Base-by-base conservation (phyloP, 2,329 filamentous ascomycete species). In the Xylariomycetidae sp. region DNA sequence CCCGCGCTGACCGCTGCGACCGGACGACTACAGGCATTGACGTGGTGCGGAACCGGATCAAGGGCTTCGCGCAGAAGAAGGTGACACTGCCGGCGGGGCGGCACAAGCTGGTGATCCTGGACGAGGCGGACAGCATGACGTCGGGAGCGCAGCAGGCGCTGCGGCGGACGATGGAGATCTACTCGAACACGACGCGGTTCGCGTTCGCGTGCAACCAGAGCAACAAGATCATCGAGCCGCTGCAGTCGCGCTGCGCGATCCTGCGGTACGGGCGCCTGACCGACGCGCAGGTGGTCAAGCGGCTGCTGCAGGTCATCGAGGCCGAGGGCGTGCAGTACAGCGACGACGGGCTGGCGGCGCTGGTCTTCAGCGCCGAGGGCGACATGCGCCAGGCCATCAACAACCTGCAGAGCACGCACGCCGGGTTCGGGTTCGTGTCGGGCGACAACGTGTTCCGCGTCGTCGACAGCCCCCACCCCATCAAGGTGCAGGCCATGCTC, bases 321-420 rank as follows among this genome's bases (percentile, higher is more conserved):
- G 88, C 87, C 1, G 92, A 98, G 63, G 79, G 85, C 46, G 88
- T 96, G 27, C 72, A 92, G 56, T 86, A 88, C 62, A 89, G 81
- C 32, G 92, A 98, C 50, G 90, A 96, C 57, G 92, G 92, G 1
- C 71, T 96, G 38, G 92, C 90, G 1, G 92, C 92, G n/a, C 68
- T 98, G 20, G 88, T 98, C 1, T 98, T 98, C 67, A 92, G 84
- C 42, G 92, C 92, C 6, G 92, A 98, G 61, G 92, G 92, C 36
- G 92, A 98, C 58, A 98, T 98, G 92, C 79, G 92, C 40, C 92
- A 98, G 64, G 92, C 92, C 22, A 95, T 98, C 70, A 98, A 98
- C 67, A 96, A 96, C 60, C 64, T 98, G 47, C 92, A 98, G 60
- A 93, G 85, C 47, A 96, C 92, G 0, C 78, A 72, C 60, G 88